Percentiles rank a stretch among this genome's conserved stretches.
Evolutionary conservation across 73 alveolate species (phyloP).

Genomic region (Uronychia setigera): DNA sequence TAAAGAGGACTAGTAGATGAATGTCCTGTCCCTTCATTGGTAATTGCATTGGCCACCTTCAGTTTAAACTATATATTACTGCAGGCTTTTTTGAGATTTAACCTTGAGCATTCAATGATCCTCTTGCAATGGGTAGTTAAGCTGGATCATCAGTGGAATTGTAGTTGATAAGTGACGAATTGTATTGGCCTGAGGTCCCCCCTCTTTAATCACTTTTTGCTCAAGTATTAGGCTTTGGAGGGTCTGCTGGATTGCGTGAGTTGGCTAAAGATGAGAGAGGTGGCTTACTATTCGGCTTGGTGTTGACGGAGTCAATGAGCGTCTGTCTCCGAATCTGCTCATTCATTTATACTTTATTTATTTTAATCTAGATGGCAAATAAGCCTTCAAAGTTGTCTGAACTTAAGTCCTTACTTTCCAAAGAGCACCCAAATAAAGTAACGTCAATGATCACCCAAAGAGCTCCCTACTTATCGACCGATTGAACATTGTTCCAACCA

Average conservation of each 20-base stretch:
- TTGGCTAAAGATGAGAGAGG: neutral
- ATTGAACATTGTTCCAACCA: neutral
- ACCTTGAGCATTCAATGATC: neutral
- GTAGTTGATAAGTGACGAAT: neutral
- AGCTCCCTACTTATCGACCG: neutral
- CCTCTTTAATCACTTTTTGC: neutral
- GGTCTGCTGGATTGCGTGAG: neutral
- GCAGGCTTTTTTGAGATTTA: too few species aligned
- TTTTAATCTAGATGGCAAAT: neutral
- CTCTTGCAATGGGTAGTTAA: neutral
- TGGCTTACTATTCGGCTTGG: neutral
- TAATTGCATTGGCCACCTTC: neutral
- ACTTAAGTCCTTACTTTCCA: neutral
- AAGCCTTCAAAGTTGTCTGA: neutral
- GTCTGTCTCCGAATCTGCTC: conserved; percentile 1
- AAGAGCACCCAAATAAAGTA: neutral
- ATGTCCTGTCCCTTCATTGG: neutral
- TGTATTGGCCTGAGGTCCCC: neutral
- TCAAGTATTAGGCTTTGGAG: neutral
- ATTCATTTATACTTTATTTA: neutral
- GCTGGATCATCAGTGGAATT: neutral
- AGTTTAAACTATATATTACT: neutral
- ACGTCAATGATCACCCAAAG: neutral
- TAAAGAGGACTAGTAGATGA: neutral
- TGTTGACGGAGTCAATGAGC: neutral